Conservation (phyloP, 768 basidiomycete genomes). For the Rhizopogon roseolus region DNA sequence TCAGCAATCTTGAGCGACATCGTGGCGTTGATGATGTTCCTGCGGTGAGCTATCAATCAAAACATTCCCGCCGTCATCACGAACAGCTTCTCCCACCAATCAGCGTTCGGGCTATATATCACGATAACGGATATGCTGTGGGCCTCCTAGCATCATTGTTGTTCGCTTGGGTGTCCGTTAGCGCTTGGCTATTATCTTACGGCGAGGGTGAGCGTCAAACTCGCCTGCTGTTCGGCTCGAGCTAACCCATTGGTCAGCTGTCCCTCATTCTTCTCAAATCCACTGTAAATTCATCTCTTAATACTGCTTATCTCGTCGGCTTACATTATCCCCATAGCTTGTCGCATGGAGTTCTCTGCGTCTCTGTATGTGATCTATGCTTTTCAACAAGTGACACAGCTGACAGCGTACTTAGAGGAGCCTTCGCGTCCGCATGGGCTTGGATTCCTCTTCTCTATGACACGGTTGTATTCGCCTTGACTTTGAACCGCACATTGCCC, state of each 20-base stretch:
- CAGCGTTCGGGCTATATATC: slow-evolving; percentile 18
- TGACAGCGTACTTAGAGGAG: slow-evolving; percentile 6
- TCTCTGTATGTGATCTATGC: slow-evolving; percentile 12
- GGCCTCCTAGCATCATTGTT: slow-evolving; percentile 27
- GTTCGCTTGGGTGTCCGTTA: slow-evolving; percentile 37
- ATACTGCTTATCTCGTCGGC: slow-evolving; percentile 17
- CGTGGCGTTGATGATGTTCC: slow-evolving; percentile 39
- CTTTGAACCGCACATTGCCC: slow-evolving; percentile 24
- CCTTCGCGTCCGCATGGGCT: slow-evolving; percentile 29
- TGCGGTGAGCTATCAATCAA: slow-evolving; percentile 28
- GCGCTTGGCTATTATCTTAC: slow-evolving; percentile 50
- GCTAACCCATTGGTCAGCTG: slow-evolving; percentile 5
- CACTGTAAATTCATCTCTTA: slow-evolving; percentile 6
- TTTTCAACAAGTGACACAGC: not conserved
- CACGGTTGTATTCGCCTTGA: slow-evolving; percentile 30
- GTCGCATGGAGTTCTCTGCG: slow-evolving; percentile 33
- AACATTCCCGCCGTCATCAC: not conserved
- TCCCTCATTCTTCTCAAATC: slow-evolving; percentile 6
- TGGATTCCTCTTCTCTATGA: slow-evolving; percentile 39
- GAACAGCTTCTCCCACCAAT: not conserved
- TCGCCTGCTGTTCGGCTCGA: not conserved
- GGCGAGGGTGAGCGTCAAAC: slow-evolving; percentile 39
- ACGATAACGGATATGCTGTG: slow-evolving; percentile 4
- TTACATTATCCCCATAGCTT: slow-evolving; percentile 23
- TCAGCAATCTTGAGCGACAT: slow-evolving; percentile 35